Percentiles rank a stretch among this genome's conserved stretches.
These are phyloP conservation scores for Cetradonia linearis DNA, from an alignment of 495 filamentous ascomycete species.

Conservation along the genomic window DNA sequence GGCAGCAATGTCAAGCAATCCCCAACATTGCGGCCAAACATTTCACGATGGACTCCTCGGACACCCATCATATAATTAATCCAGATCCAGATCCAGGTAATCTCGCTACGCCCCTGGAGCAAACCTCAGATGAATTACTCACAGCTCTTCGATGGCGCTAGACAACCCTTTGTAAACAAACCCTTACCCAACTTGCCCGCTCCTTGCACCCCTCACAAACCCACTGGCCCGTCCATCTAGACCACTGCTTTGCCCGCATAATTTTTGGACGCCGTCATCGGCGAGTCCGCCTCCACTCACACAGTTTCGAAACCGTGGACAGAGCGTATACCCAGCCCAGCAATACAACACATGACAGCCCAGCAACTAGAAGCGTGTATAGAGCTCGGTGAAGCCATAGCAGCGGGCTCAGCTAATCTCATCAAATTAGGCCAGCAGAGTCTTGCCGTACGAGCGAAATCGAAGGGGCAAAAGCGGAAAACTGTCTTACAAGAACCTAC, in stretches of 20 bases:
- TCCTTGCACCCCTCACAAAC: conserved; percentile 21
- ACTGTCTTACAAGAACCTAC: neutral
- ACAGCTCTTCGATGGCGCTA: neutral
- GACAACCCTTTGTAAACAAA: conserved; percentile 15
- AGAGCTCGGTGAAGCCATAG: conserved; percentile 26
- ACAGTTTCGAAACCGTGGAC: conserved; percentile 12
- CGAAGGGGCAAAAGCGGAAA: conserved; percentile 19
- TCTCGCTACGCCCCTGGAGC: neutral
- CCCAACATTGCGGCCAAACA: conserved; percentile 1
- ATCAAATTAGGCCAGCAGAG: conserved; percentile 26
- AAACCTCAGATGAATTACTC: neutral
- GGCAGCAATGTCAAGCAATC: neutral
- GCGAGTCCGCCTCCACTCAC: conserved; percentile 10
- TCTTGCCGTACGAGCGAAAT: conserved; percentile 26
- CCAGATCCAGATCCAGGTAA: neutral
- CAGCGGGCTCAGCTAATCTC: conserved; percentile 24
- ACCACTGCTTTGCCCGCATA: conserved; percentile 35
- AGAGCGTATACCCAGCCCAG: conserved; percentile 13
- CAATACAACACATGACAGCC: conserved; percentile 27
- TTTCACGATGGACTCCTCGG: neutral
- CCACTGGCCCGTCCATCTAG: conserved; percentile 29
- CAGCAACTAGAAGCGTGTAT: conserved; percentile 26
- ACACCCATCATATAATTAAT: neutral
- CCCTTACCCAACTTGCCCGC: conserved; percentile 19
- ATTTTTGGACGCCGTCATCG: conserved; percentile 32